These are phyloP conservation scores for Auriscalpium vulgare DNA, from an alignment of 768 basidiomycete genomes.

Conservation along the genomic window DNA sequence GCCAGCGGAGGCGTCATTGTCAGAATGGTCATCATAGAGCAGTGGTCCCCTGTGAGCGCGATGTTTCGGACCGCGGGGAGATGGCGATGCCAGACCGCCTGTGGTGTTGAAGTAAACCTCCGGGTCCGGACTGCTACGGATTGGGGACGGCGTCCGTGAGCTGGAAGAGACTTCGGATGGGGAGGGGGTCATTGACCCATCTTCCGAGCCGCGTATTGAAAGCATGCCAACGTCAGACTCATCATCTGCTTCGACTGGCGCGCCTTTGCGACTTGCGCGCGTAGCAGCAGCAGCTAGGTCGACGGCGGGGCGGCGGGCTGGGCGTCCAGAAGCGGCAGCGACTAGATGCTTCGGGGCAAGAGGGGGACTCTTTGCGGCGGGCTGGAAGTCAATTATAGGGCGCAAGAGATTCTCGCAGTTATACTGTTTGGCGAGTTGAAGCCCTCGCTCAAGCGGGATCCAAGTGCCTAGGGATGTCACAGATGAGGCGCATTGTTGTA, in stretches of 20 bases:
- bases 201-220: slow-evolving; percentile 73
- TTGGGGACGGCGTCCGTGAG: slow-evolving; percentile 91
- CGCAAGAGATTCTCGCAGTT: slow-evolving; percentile 81
- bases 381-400: slow-evolving; percentile 91
- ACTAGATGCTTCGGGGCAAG: slow-evolving; percentile 95
- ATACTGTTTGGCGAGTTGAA: slow-evolving; percentile 84
- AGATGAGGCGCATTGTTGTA: too few species aligned
- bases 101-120: slow-evolving; percentile 33
- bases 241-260: slow-evolving; percentile 32
- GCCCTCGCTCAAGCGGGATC: slow-evolving; percentile 91
- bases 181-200: slow-evolving; percentile 85
- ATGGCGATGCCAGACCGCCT: slow-evolving; percentile 28
- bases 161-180: slow-evolving; percentile 80
- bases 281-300: slow-evolving; percentile 31
- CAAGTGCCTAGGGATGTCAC: slow-evolving; percentile 67
- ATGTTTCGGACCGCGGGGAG: slow-evolving; percentile 35
- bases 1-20: slow-evolving; percentile 29
- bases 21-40: slow-evolving; percentile 31
- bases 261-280: slow-evolving; percentile 53
- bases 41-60: slow-evolving; percentile 37
- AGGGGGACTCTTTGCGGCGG: slow-evolving; percentile 85
- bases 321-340: slow-evolving; percentile 49
- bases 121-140: slow-evolving; percentile 49
- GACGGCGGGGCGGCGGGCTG: slow-evolving; percentile 23
- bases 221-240: slow-evolving; percentile 53